Percentiles rank a stretch among this genome's conserved stretches.
Evolutionary conservation across 306 rosid genomes (phyloP).

Genomic region (Herpetospermum pedunculosum): DNA sequence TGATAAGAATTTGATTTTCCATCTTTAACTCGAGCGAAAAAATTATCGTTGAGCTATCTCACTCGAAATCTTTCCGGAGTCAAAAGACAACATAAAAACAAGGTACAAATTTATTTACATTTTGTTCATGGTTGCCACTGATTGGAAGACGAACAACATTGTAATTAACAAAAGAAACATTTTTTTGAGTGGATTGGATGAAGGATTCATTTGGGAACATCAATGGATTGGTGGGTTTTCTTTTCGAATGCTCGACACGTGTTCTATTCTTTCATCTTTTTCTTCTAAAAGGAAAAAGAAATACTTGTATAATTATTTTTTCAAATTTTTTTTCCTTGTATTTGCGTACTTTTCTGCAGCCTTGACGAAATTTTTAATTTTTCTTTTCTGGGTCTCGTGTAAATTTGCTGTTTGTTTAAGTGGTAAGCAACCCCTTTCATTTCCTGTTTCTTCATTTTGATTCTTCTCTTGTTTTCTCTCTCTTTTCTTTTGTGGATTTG

Average conservation of each 20-base stretch:
- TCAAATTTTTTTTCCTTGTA: background rate
- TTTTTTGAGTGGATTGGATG: conserved; percentile 28
- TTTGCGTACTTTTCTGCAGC: conserved; percentile 1
- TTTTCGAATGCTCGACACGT: conserved; percentile 43
- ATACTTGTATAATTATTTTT: background rate
- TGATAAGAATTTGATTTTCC: too few relatives aligned
- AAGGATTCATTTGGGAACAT: conserved; percentile 9
- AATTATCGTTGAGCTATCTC: too few relatives aligned
- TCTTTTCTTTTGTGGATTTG: conserved; percentile 29
- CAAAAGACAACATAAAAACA: too few relatives aligned
- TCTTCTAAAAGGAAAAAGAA: background rate
- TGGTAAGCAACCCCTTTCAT: conserved; percentile 18
- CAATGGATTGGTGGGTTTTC: conserved; percentile 57
- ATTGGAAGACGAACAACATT: background rate
- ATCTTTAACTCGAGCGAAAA: too few relatives aligned
- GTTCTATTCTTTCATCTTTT: conserved; percentile 19
- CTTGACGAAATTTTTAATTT: background rate
- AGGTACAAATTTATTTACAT: background rate
- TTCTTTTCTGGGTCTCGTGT: background rate
- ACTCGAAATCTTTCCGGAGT: too few relatives aligned
- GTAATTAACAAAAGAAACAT: conserved; percentile 8
- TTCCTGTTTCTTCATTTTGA: conserved; percentile 13
- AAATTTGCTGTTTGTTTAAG: background rate
- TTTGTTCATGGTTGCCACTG: background rate
- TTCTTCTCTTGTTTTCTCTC: conserved; percentile 2